A percentile compares a stretch with the other conserved stretches of the same genome.
Evolutionary conservation across 2,329 filamentous ascomycete genomes (phyloP).

Genomic region (Amesomyces nigricolor): DNA sequence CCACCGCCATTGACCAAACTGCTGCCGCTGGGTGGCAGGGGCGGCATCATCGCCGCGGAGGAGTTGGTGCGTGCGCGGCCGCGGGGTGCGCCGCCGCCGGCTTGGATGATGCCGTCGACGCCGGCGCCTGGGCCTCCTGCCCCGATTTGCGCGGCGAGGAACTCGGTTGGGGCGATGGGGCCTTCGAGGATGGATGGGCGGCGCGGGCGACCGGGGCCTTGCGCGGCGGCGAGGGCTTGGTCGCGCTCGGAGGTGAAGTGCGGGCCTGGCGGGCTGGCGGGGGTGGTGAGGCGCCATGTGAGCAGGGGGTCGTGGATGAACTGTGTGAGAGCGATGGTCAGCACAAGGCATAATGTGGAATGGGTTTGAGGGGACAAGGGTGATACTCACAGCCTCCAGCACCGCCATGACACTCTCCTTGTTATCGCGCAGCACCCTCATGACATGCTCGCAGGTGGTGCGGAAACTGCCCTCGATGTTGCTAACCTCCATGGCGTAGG

Average conservation of each 20-base stretch:
- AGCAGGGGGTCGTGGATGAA: constrained; percentile 99
- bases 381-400: constrained; percentile 77
- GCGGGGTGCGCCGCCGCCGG: constrained; percentile 39
- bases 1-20: constrained; percentile 38
- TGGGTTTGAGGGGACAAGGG: not conserved
- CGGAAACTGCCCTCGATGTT: constrained; percentile 99
- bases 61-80: constrained; percentile 57
- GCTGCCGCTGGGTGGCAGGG: constrained; percentile 17
- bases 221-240: constrained; percentile 43
- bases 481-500: constrained; percentile 99
- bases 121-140: constrained; percentile 13
- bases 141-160: constrained; percentile 43
- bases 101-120: constrained; percentile 31
- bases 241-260: constrained; percentile 61
- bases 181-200: constrained; percentile 65
- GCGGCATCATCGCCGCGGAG: constrained; percentile 32
- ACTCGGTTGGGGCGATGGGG: constrained; percentile 53
- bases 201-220: constrained; percentile 46
- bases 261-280: constrained; percentile 57
- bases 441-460: constrained; percentile 96
- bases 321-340: constrained; percentile 38
- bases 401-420: constrained; percentile 99
- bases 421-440: constrained; percentile 92
- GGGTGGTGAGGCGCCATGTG: constrained; percentile 81
- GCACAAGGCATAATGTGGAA: not conserved